phyloP scores from a whole-genome alignment of 2,329 filamentous ascomycete species.

The Ophiocordyceps unilateralis region DNA sequence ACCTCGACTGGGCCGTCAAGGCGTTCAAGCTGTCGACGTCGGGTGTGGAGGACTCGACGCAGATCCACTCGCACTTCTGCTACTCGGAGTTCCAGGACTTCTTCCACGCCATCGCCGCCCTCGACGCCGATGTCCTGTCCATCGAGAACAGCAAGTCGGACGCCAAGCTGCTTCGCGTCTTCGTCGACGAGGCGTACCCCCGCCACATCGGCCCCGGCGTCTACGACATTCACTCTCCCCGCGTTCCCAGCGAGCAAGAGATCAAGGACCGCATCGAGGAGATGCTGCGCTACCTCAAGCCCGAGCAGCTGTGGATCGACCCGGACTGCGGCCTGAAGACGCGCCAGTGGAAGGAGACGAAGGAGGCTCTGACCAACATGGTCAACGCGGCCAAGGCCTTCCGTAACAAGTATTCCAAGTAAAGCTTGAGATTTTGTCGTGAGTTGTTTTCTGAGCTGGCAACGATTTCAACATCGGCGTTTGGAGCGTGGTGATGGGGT shows the following conservation, averaged over 20 bases:
- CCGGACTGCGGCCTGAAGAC: constrained; percentile 99
- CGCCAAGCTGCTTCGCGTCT: constrained; percentile 97
- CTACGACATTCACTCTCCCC: constrained; percentile 98
- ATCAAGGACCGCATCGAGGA: constrained; percentile 95
- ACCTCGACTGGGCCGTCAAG: constrained; percentile 94
- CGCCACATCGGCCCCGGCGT: constrained; percentile 98
- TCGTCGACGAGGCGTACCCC: constrained; percentile 92
- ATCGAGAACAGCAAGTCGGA: constrained; percentile 99
- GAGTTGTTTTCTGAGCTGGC: constrained; percentile 19
- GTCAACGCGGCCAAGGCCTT: constrained; percentile 95
- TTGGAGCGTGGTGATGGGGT: constrained; percentile 19
- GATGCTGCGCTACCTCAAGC: constrained; percentile 95
- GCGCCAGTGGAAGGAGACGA: constrained; percentile 95
- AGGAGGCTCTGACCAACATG: constrained; percentile 90
- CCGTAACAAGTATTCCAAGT: constrained; percentile 73
- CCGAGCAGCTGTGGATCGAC: constrained; percentile 98
- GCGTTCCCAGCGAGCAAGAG: constrained; percentile 93
- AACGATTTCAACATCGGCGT: constrained; percentile 45
- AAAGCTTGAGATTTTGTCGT: constrained; percentile 11
- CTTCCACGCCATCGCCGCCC: constrained; percentile 97
- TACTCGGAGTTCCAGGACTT: constrained; percentile 99
- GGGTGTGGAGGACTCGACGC: constrained; percentile 85
- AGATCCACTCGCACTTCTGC: constrained; percentile 99
- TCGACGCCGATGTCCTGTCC: constrained; percentile 94
- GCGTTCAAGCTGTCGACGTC: constrained; percentile 93